Conservation (phyloP, 441 rosid species). For the Corymbia citriodora region DNA sequence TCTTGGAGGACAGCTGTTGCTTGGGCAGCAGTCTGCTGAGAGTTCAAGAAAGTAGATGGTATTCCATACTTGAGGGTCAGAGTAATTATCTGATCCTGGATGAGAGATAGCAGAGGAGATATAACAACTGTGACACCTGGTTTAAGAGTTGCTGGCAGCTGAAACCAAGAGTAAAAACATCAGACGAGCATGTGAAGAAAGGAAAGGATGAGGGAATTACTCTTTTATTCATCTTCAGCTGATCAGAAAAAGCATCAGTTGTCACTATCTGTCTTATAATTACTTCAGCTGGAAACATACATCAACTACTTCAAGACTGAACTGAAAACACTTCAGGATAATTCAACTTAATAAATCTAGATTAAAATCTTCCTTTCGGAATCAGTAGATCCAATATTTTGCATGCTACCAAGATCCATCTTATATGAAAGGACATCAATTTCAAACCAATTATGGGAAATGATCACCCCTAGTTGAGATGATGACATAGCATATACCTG, state of each 20-base stretch:
- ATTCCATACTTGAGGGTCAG: neutral
- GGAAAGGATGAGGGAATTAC: neutral
- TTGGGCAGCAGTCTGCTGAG: neutral
- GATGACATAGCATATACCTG: neutral
- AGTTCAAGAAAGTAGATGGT: neutral
- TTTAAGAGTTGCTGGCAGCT: neutral
- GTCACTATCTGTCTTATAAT: neutral
- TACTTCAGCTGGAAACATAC: neutral
- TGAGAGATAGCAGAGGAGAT: neutral
- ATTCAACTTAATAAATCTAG: neutral
- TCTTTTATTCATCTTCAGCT: neutral
- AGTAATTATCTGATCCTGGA: neutral
- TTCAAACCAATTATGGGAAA: neutral
- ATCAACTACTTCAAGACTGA: neutral
- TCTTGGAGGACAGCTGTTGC: neutral
- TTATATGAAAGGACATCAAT: neutral
- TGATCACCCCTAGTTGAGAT: neutral
- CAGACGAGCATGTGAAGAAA: neutral
- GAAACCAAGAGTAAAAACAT: neutral
- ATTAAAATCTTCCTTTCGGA: neutral
- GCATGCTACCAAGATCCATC: neutral
- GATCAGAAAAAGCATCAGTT: neutral
- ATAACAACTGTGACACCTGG: neutral
- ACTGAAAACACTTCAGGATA: neutral
- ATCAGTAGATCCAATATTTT: neutral